These are phyloP conservation scores for Capsicum chinense DNA, from an alignment of 257 asterid genomes.

Conservation along the genomic window DNA sequence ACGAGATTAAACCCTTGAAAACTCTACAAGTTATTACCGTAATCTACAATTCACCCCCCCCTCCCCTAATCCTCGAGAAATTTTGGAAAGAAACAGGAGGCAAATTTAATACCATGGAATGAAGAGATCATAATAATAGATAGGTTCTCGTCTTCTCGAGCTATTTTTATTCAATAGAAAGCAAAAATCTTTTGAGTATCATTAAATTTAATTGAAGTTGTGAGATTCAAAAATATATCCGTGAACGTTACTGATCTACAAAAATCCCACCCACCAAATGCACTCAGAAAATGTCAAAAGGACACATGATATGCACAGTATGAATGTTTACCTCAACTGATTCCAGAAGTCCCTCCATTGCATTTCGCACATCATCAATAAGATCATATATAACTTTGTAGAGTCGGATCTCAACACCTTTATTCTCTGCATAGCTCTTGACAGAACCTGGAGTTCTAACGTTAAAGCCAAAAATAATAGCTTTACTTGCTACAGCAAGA, in stretches of 20 bases:
- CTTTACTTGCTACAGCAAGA: slow-evolving; percentile 93
- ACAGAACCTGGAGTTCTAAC: slow-evolving; percentile 83
- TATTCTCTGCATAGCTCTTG: slow-evolving; percentile 76
- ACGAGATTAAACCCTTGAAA: slow-evolving; percentile 15
- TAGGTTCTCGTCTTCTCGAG: not conserved
- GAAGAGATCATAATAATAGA: not conserved
- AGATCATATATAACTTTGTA: slow-evolving; percentile 92
- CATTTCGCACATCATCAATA: slow-evolving; percentile 87
- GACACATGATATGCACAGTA: not conserved
- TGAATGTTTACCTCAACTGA: slow-evolving; percentile 70
- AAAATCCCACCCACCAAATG: not conserved
- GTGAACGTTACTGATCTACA: not conserved
- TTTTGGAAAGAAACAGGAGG: not conserved
- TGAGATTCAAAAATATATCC: not conserved
- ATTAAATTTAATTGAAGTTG: not conserved
- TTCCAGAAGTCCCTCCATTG: slow-evolving; percentile 98
- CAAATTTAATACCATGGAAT: not conserved
- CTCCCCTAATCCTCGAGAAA: not conserved
- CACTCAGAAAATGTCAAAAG: slow-evolving; percentile 14
- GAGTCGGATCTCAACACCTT: slow-evolving; percentile 75
- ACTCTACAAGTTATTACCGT: not conserved
- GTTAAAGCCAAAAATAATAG: slow-evolving; percentile 86
- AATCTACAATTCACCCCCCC: slow-evolving; percentile 1
- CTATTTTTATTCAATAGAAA: not conserved
- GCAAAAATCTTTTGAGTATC: not conserved